Evolutionary conservation across 2,329 filamentous ascomycete species (phyloP).

Genomic region (Pseudopithomyces maydicus): DNA sequence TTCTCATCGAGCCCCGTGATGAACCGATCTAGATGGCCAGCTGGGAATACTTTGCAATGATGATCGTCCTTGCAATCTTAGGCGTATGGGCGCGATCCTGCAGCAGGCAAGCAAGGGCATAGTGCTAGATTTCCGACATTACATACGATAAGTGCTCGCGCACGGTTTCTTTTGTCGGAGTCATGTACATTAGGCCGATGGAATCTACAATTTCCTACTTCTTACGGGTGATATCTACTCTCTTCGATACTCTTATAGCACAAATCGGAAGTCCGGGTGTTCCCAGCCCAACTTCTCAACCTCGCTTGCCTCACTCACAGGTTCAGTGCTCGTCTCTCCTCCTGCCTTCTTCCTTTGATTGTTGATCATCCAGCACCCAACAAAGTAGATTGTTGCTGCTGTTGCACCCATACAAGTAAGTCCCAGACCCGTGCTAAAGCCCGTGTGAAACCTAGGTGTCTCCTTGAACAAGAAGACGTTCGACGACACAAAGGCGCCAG

Average conservation of each 20-base stretch:
- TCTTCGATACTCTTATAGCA: constrained; percentile 5
- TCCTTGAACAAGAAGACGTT: constrained; percentile 37
- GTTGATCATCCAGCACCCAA: constrained; percentile 59
- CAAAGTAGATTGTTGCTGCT: constrained; percentile 38
- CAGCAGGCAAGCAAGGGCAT: neutral
- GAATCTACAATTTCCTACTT: neutral
- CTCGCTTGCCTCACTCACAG: constrained; percentile 14
- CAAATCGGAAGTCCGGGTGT: constrained; percentile 59
- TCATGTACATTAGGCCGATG: neutral
- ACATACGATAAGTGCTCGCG: neutral
- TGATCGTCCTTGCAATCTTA: neutral
- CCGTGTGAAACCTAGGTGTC: constrained; percentile 29
- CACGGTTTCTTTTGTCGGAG: neutral
- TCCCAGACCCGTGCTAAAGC: constrained; percentile 36
- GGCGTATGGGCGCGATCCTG: neutral
- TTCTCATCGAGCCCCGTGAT: constrained; percentile 63
- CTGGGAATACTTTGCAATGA: neutral
- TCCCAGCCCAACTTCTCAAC: constrained; percentile 53
- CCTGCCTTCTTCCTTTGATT: constrained; percentile 39
- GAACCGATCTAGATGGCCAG: constrained; percentile 36
- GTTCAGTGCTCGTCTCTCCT: constrained; percentile 49
- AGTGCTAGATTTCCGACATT: neutral
- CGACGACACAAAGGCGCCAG: constrained; percentile 61
- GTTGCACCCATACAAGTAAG: constrained; percentile 42
- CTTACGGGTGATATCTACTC: neutral